Conservation (phyloP, 345 rosid species). For the Streptanthus diversifolius region DNA sequence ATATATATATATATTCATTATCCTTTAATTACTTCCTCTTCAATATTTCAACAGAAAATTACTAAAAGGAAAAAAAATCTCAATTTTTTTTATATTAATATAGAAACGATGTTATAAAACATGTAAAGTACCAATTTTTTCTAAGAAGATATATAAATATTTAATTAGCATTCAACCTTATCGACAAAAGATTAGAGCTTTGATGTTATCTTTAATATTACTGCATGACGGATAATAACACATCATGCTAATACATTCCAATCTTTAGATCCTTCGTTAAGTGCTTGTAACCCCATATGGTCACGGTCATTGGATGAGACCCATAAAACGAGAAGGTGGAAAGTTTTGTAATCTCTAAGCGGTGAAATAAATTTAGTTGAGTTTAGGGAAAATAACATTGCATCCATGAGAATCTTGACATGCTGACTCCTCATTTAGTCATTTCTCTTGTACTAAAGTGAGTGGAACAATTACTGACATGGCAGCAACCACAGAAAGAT, state of each 20-base stretch:
- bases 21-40: too few species aligned
- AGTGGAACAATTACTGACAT: slow-evolving; percentile 45
- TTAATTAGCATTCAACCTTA: too few species aligned
- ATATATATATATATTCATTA: too few species aligned
- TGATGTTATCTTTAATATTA: too few species aligned
- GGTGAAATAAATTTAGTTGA: neutral
- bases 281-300: neutral
- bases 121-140: too few species aligned
- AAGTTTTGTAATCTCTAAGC: neutral
- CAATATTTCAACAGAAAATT: too few species aligned
- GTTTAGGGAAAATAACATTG: neutral
- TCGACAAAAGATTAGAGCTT: too few species aligned
- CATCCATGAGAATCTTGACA: neutral
- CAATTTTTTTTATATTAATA: too few species aligned
- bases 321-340: neutral
- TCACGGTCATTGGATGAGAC: neutral
- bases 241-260: neutral
- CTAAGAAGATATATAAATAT: too few species aligned
- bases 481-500: slow-evolving; percentile 29
- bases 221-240: too few species aligned
- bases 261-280: neutral
- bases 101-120: too few species aligned
- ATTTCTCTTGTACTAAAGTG: slow-evolving; percentile 26
- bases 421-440: slow-evolving; percentile 16
- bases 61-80: too few species aligned